phyloP scores from a whole-genome alignment of 768 basidiomycete species.

The Trametes cubensis region DNA sequence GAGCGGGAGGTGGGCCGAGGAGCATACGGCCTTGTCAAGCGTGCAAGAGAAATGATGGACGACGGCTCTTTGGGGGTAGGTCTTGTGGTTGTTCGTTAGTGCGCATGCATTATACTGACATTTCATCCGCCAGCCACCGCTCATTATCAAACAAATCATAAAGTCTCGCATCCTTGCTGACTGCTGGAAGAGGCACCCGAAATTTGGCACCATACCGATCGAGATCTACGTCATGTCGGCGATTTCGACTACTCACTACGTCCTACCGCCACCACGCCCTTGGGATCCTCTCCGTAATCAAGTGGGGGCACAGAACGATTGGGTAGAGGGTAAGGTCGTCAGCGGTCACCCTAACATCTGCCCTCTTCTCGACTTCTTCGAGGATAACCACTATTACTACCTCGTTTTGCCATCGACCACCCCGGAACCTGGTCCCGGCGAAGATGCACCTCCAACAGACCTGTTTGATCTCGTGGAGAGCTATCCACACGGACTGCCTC shows the following conservation, averaged over 20 bases:
- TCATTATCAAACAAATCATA: conserved; percentile 98
- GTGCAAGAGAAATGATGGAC: conserved; percentile 73
- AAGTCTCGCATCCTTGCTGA: conserved; percentile 98
- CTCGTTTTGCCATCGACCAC: conserved; percentile 82
- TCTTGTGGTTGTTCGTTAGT: conserved; percentile 10
- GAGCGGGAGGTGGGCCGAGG: conserved; percentile 90
- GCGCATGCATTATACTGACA: conserved; percentile 6
- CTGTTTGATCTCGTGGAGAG: conserved; percentile 94
- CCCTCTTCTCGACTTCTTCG: conserved; percentile 93
- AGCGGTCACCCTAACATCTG: conserved; percentile 96
- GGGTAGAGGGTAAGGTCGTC: conserved; percentile 71
- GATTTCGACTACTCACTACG: conserved; percentile 79
- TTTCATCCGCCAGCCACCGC: conserved; percentile 60
- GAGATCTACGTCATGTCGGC: conserved; percentile 95
- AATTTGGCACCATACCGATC: conserved; percentile 95
- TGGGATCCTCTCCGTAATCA: conserved; percentile 75
- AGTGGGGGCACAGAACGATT: conserved; percentile 42
- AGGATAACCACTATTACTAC: conserved; percentile 95
- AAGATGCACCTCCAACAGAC: conserved; percentile 69
- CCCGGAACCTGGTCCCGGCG: conserved; percentile 55
- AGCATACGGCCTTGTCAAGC: conserved; percentile 93
- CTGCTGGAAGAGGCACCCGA: conserved; percentile 98
- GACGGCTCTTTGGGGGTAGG: conserved; percentile 87
- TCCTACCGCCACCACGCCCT: conserved; percentile 75
- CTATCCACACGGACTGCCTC: conserved; percentile 82